These are phyloP conservation scores for Exophiala spinifera DNA, from an alignment of 2,329 filamentous ascomycete species.

Conservation along the genomic window DNA sequence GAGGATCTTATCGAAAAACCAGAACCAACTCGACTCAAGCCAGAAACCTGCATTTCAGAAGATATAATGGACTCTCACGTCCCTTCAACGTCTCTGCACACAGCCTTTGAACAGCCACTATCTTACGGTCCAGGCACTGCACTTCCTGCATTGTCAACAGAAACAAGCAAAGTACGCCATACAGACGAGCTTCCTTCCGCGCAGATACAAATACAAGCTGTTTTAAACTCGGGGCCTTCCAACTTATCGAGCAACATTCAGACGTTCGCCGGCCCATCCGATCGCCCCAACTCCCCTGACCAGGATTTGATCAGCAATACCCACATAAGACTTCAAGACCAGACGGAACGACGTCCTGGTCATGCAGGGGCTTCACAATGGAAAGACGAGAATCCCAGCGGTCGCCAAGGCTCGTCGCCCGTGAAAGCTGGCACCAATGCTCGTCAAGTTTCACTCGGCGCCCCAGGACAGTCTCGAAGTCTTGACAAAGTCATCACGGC, in stretches of 20 bases:
- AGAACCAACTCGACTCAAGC: background rate
- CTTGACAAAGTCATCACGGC: background rate
- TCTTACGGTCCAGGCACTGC: background rate
- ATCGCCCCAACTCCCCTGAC: background rate
- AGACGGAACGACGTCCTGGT: background rate
- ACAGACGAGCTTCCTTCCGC: slow-evolving; percentile 12
- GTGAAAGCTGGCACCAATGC: background rate
- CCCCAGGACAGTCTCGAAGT: slow-evolving; percentile 31
- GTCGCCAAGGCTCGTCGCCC: background rate
- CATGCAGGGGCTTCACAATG: background rate
- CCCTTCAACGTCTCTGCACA: slow-evolving; percentile 3
- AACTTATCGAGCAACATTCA: slow-evolving; percentile 17
- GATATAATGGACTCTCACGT: background rate
- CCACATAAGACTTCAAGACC: background rate
- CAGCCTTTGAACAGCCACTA: background rate
- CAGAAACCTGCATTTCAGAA: background rate
- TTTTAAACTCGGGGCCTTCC: slow-evolving; percentile 6
- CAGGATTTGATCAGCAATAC: too few relatives aligned
- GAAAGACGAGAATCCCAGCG: background rate
- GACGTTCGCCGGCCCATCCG: slow-evolving; percentile 2
- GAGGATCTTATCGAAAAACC: background rate
- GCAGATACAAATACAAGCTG: slow-evolving; percentile 4
- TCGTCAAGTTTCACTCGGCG: background rate
- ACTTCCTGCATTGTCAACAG: slow-evolving; percentile 10
- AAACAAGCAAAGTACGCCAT: slow-evolving; percentile 3